Percentiles rank a stretch among this genome's conserved stretches.
Conservation (phyloP, 768 basidiomycete genomes). For the Hydnum rufescens region DNA sequence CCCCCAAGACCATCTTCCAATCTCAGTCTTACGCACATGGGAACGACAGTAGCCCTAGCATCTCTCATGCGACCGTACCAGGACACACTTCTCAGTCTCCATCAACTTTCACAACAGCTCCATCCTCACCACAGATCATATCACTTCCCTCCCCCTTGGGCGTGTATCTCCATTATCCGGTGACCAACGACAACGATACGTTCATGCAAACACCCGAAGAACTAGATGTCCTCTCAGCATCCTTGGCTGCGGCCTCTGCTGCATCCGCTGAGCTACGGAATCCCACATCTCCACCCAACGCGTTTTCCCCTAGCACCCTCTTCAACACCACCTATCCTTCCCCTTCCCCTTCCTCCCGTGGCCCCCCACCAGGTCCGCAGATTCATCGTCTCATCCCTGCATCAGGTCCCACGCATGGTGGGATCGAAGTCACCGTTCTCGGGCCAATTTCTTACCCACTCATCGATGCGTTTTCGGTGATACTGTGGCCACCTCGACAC, state of each 20-base stretch:
- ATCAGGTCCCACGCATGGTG: slow-evolving; percentile 72
- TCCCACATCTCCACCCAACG: not conserved
- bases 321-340: slow-evolving; percentile 4
- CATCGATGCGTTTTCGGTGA: slow-evolving; percentile 73
- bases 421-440: slow-evolving; percentile 84
- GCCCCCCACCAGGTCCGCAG: slow-evolving; percentile 4
- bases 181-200: not conserved
- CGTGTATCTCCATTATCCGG: not conserved
- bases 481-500: slow-evolving; percentile 58
- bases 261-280: not conserved
- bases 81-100: slow-evolving; percentile 1
- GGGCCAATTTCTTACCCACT: slow-evolving; percentile 58
- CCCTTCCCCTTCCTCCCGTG: slow-evolving; percentile 1
- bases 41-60: not conserved
- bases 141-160: not conserved
- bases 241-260: not conserved
- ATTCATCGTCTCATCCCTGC: slow-evolving; percentile 76
- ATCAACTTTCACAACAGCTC: slow-evolving; percentile 8
- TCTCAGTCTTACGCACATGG: not conserved
- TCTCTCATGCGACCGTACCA: not conserved
- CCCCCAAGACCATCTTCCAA: not conserved
- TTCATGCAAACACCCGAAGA: not conserved
- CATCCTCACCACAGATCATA: slow-evolving; percentile 3
- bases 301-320: not conserved
- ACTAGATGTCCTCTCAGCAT: not conserved